These are phyloP conservation scores for Eucalyptus melliodora DNA, from an alignment of 345 rosid species.

Conservation along the genomic window DNA sequence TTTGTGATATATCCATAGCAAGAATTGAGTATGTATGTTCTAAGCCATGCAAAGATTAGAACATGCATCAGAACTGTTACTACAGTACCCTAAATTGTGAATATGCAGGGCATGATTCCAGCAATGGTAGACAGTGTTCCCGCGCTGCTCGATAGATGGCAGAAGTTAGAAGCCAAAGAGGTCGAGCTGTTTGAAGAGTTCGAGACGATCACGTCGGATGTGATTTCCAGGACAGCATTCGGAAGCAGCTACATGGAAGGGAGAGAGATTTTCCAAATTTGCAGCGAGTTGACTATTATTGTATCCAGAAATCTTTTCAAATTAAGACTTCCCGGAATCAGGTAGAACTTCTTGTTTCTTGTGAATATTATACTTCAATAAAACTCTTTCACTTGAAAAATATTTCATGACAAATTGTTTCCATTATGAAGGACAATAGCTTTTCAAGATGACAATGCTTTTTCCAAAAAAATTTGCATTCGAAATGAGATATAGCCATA, in stretches of 20 bases:
- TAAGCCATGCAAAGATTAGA: not conserved
- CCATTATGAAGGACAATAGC: not conserved
- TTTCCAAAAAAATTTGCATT: rapidly evolving
- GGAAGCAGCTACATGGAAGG: slow-evolving; percentile 37
- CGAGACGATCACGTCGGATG: slow-evolving; percentile 18
- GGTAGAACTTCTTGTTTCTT: not conserved
- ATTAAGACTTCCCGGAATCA: slow-evolving; percentile 5
- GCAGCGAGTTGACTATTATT: not conserved
- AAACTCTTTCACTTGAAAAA: not conserved
- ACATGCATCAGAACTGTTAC: not conserved
- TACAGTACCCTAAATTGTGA: not conserved
- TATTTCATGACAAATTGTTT: not conserved
- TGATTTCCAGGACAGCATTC: slow-evolving; percentile 37
- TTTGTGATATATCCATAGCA: not conserved
- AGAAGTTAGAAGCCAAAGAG: slow-evolving; percentile 11
- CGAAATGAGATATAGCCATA: too few relatives aligned
- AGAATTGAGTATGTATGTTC: not conserved
- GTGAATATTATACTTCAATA: not conserved
- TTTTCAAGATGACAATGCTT: not conserved
- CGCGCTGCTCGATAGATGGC: slow-evolving; percentile 27
- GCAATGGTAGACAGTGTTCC: slow-evolving; percentile 20
- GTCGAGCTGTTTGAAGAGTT: slow-evolving; percentile 21
- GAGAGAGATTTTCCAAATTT: slow-evolving; percentile 13
- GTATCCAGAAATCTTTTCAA: not conserved
- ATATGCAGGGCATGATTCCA: slow-evolving; percentile 14